phyloP scores from a whole-genome alignment of 331 rosid species.

The Malus hybrid region DNA sequence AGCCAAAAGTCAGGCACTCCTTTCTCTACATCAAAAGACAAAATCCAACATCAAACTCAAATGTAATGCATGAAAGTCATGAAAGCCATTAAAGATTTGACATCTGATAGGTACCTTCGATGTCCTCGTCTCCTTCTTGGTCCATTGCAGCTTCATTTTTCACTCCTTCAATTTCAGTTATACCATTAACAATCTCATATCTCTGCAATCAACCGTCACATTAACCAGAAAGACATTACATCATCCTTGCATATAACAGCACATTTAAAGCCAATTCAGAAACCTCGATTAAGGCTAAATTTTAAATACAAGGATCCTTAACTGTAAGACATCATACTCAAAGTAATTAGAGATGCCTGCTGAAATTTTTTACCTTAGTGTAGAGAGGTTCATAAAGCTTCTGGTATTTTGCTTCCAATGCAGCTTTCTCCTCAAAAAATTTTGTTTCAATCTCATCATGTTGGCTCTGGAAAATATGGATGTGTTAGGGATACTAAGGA shows the following conservation, averaged over 20 bases:
- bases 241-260: not conserved
- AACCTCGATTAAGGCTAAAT: not conserved
- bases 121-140: conserved; percentile 28
- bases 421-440: conserved; percentile 51
- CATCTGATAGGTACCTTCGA: conserved; percentile 24
- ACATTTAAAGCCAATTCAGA: not conserved
- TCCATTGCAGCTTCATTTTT: conserved; percentile 23
- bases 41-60: conserved; percentile 18
- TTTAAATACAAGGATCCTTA: not conserved
- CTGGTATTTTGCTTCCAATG: conserved; percentile 59
- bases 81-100: not conserved
- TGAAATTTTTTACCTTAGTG: conserved; percentile 35
- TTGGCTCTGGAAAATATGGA: conserved; percentile 24
- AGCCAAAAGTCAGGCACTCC: conserved; percentile 77
- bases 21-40: conserved; percentile 34
- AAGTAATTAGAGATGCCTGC: not conserved
- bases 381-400: conserved; percentile 52
- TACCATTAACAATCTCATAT: conserved; percentile 56
- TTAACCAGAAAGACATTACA: not conserved
- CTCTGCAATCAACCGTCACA: conserved; percentile 37
- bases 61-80: conserved; percentile 1
- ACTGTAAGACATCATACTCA: conserved; percentile 8
- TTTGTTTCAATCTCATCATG: conserved; percentile 46
- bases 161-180: conserved; percentile 41
- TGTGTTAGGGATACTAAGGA: not conserved